Conservation (phyloP, 176 grass and related monocot genomes). For the Carex pumila region DNA sequence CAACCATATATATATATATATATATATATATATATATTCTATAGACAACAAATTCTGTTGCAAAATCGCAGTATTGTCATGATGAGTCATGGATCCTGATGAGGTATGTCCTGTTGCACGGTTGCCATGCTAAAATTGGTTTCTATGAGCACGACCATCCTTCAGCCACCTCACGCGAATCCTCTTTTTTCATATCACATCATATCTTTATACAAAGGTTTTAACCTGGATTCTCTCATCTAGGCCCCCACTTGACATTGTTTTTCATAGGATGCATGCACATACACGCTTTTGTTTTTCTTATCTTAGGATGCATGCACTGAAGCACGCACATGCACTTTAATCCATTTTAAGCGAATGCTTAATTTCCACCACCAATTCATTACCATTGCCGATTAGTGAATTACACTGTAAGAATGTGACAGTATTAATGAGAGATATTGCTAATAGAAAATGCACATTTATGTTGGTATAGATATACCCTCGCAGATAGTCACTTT, state of each 20-base stretch:
- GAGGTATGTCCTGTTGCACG: neutral
- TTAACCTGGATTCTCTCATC: neutral
- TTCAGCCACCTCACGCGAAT: neutral
- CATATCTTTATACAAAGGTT: neutral
- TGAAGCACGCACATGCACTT: too few species aligned
- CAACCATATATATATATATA: too few species aligned
- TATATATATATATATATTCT: too few species aligned
- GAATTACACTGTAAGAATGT: too few species aligned
- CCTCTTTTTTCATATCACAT: neutral
- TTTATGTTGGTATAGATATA: too few species aligned
- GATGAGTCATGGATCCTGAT: neutral
- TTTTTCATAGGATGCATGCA: slow-evolving; percentile 1
- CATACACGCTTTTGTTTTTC: neutral
- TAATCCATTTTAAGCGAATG: too few species aligned
- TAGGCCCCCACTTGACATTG: neutral
- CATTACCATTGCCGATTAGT: too few species aligned
- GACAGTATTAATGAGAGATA: too few species aligned
- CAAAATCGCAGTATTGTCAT: neutral
- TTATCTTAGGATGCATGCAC: neutral
- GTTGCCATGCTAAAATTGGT: neutral
- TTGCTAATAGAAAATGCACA: too few species aligned
- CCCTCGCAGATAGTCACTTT: too few species aligned
- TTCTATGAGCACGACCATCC: neutral
- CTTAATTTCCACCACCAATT: too few species aligned
- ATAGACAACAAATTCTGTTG: neutral